Evolutionary conservation across 2,329 filamentous ascomycete species (phyloP), one percentile per base, ranked within the genome.

Genomic region (Aureobasidium sp.): DNA sequence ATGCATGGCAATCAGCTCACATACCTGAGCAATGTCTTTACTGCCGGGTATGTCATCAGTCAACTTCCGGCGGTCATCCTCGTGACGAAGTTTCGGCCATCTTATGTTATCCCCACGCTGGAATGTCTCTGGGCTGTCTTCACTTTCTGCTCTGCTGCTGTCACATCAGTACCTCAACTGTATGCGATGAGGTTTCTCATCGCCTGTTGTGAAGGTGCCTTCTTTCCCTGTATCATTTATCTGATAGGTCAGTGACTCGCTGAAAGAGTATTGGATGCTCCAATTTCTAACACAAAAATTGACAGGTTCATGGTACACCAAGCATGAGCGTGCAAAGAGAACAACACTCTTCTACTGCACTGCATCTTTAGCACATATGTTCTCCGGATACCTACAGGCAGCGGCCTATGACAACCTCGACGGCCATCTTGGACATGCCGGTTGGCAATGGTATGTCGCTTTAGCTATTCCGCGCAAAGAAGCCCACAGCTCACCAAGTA

Each of bases 331-430:
- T 47, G 62, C 60, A 3, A 75, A 81, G 3, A 72, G 81, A 11
- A 80, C 78, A 1, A 81, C 80, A 6, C 70, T 80, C 27, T 82
- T 80, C 67, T 83, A 82, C 45, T 74, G 79, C 30, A 80, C 80
- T 0, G 70, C 81, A 0, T 79, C 78, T 0, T 69, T 83, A 1
- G 81, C 81, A 1, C 81, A 78, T 0, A 82, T 86, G 78, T 82
- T 87, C 57, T 80, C 81, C 13, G 84, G 84, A 1, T 84, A 85
- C 69, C 80, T 87, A 61, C 83, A 86, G 68, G 81, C 79, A 0
- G 82, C 81, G 8, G 76, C 78, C 42, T 73, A 77, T 60, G 71
- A 66, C 1, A 74, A 70, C 39, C 71, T 79, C 62, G 66, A 84
- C 61, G 79, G 81, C 1, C 69, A 76, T 5, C 68, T 73, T 51